Evolutionary conservation across 306 rosid species (phyloP).

Genomic region (Prinsepia uniflora): DNA sequence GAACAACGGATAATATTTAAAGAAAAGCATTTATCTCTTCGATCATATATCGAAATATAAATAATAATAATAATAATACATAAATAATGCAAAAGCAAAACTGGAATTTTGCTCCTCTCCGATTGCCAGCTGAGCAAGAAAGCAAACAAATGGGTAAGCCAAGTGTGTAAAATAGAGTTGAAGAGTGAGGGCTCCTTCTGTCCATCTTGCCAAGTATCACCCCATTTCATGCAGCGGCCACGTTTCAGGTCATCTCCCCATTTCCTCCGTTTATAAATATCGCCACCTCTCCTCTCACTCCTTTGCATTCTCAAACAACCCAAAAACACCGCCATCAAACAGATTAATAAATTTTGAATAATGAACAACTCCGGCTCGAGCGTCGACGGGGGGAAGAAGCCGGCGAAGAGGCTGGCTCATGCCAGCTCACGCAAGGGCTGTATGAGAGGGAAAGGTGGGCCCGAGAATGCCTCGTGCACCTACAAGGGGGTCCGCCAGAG

Average conservation of each 20-base stretch:
- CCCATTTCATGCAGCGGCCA: conserved; percentile 42
- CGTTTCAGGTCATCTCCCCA: conserved; percentile 44
- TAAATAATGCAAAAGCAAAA: not conserved
- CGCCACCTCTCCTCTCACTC: not conserved
- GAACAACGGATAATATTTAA: not conserved
- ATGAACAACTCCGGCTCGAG: too few species aligned
- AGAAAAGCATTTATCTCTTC: too few species aligned
- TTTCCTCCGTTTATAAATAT: conserved; percentile 30
- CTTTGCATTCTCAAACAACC: not conserved
- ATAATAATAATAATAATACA: not conserved
- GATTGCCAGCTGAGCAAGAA: conserved; percentile 47
- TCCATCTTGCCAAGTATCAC: conserved; percentile 66
- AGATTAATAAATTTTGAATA: not conserved
- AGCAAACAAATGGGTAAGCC: conserved; percentile 40
- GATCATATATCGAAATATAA: not conserved
- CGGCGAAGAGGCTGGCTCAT: conserved; percentile 42
- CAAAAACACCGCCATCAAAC: not conserved
- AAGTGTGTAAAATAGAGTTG: conserved; percentile 53
- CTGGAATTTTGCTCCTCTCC: not conserved
- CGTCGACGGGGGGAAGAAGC: conserved; percentile 28
- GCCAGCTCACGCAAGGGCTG: conserved; percentile 86
- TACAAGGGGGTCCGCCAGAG: conserved; percentile 91
- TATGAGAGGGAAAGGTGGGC: conserved; percentile 95
- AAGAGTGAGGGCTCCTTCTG: conserved; percentile 36
- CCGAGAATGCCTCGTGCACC: conserved; percentile 73